Conservation (phyloP, 2,329 filamentous ascomycete genomes). For the Trematosphaeria pertusa region DNA sequence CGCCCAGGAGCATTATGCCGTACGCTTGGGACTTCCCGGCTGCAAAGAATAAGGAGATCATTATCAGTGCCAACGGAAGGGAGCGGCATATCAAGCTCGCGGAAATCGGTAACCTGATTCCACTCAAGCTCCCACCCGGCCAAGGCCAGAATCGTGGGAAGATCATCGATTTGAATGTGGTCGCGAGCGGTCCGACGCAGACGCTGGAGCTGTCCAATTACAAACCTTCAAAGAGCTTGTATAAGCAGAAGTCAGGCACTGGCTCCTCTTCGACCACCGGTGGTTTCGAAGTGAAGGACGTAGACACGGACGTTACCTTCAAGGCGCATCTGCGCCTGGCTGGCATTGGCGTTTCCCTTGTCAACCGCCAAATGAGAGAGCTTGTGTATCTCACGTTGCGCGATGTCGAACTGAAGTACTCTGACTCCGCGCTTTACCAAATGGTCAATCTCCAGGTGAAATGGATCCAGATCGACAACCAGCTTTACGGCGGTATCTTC, state of each 20-base stretch:
- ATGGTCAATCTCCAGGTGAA: constrained; percentile 90
- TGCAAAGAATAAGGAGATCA: constrained; percentile 92
- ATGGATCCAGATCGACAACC: constrained; percentile 99
- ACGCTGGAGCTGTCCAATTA: constrained; percentile 94
- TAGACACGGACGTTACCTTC: constrained; percentile 88
- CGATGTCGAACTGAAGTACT: constrained; percentile 89
- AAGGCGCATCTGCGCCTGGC: constrained; percentile 86
- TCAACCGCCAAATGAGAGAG: constrained; percentile 91
- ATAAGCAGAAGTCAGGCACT: constrained; percentile 68
- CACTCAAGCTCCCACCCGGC: constrained; percentile 82
- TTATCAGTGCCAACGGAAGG: constrained; percentile 78
- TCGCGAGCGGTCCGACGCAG: constrained; percentile 93
- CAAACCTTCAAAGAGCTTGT: constrained; percentile 90
- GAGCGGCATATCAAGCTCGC: constrained; percentile 93
- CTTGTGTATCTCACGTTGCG: constrained; percentile 92
- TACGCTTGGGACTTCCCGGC: constrained; percentile 99
- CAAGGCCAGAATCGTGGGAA: constrained; percentile 72
- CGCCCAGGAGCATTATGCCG: constrained; percentile 96
- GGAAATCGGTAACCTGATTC: constrained; percentile 94
- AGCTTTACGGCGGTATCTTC: constrained; percentile 97
- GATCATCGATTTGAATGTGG: constrained; percentile 95
- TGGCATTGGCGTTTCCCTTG: constrained; percentile 89
- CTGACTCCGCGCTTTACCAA: constrained; percentile 92
- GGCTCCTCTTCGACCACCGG: constrained; percentile 66
- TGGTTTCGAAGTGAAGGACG: constrained; percentile 92